Base-by-base conservation (phyloP, 495 filamentous ascomycete species). In the Podospora appendiculata region DNA sequence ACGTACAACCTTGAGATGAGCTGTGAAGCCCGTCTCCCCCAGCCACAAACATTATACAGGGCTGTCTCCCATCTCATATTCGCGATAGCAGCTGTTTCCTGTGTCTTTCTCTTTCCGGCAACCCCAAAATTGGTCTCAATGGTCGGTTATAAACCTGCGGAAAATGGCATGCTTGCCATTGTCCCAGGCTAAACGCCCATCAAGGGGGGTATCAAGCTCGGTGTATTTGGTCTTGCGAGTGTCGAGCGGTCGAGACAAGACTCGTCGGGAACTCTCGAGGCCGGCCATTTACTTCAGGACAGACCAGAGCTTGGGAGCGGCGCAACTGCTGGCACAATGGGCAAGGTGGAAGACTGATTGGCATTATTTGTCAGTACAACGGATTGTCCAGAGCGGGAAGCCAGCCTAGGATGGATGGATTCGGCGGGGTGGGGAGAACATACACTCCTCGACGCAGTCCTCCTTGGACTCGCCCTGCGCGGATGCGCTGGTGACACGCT, bases 381-480 rank as follows among this genome's bases (percentile, higher is more conserved):
- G 45, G 25, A 32, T 13, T 13, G 5, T 10, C 12, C 8, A 16
- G 13, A 9, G 6, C 13, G 18, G 11, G 45, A 34, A 3, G 32
- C 32, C 8, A 17, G 17, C 16, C 13, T 41, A 11, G 55, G 32
- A 45, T 10, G 55, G 32, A 45, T 10, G 25, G 25, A 25, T 25
- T 25, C 25, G 25, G 8, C 41, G 6, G n/a, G n/a, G n/a, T n/a
- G n/a, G 3, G 14, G 41, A 41, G 18, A 18, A 82, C 91, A 76
- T 85, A 96, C 93, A 98, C 80, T 98, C 93, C 79, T 98, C 93
- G 57, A 98, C 88, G 62, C 93, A 98, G 77, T 98, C 92, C 79
- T 98, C 93, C 70, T 79, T 77, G 65, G 78, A 75, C 58, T 79
- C 84, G 45, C 69, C 68, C 32, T 71, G 64, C 14, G 87, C 81